Evolutionary conservation across 179 eudicot species (phyloP), one percentile per base, ranked within the genome.

Genomic region (Spinacia oleracea): DNA sequence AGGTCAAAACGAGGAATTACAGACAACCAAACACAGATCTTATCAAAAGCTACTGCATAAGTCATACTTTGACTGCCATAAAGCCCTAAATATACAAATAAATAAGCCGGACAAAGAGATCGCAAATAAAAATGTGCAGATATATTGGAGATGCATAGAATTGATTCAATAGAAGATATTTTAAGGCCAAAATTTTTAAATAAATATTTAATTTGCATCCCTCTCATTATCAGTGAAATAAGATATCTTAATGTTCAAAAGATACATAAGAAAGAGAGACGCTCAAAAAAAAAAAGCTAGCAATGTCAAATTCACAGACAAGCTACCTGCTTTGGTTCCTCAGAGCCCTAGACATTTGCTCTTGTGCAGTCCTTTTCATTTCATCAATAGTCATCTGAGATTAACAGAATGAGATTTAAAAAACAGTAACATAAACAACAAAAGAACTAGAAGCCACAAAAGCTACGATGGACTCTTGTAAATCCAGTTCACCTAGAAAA

Each of bases 311-410:
- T 59, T 73, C 50, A 53, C 23, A 77, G 75, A 31, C 20, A 76
- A 34, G 55, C 80, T 80, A 83, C 86, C 82, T 94, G 87, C 93
- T 73, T 53, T 90, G 93, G 75, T 94, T 93, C 84, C 90, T 94
- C 83, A 96, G 53, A 9, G 98, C 98, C 83, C 86, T 88, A 80
- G 92, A 91, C 85, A 96, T 88, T 85, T 91, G 97, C 79, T 87
- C 85, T 65, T 95, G 93, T 69, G 99, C 99, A 78, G 93, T 88
- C 55, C 97, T 93, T 85, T 89, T 94, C 80, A 96, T 93, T 87
- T 88, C 99, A 83, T 96, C 98, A 81, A 96, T 89, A 72, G 98
- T 96, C 90, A 79, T 89, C 99, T 96, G 65, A 38, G 12, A 78
- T 9, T 63, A 66, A 76, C 32, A 23, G 74, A 71, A 80, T 15